phyloP scores from a whole-genome alignment of 2,329 filamentous ascomycete species.

The Sporothrix mexicana region DNA sequence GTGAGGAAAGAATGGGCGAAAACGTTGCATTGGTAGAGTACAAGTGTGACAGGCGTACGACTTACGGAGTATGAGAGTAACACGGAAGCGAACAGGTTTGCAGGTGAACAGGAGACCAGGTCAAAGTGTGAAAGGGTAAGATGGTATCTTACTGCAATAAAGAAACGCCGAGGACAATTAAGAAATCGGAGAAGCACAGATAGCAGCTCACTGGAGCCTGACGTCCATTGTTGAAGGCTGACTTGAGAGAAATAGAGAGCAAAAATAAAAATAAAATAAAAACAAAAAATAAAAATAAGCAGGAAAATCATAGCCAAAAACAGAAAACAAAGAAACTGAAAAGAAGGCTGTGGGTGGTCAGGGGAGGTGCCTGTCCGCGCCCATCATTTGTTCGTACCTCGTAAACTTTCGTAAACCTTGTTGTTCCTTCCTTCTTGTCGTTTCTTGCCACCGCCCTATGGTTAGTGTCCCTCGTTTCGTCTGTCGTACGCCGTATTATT shows the following conservation, averaged over 20 bases:
- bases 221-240: background rate
- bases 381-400: constrained; percentile 7
- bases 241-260: too few species aligned
- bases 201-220: background rate
- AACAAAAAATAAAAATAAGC: too few species aligned
- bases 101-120: too few species aligned
- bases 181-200: background rate
- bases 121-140: too few species aligned
- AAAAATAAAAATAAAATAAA: too few species aligned
- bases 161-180: background rate
- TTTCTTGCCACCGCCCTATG: background rate
- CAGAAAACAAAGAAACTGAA: too few species aligned
- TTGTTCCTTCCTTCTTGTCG: too few species aligned
- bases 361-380: background rate
- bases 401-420: background rate
- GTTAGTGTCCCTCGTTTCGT: background rate
- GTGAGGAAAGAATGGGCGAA: background rate
- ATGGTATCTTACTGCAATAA: too few species aligned
- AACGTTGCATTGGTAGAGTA: background rate
- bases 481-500: constrained; percentile 4
- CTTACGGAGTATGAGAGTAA: too few species aligned
- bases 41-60: constrained; percentile 1
- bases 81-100: background rate
- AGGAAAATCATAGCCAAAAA: too few species aligned
- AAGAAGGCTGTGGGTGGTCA: constrained; percentile 1